phyloP scores from a whole-genome alignment of 1,284 basidiomycete species.

The Trametes pubescens region DNA sequence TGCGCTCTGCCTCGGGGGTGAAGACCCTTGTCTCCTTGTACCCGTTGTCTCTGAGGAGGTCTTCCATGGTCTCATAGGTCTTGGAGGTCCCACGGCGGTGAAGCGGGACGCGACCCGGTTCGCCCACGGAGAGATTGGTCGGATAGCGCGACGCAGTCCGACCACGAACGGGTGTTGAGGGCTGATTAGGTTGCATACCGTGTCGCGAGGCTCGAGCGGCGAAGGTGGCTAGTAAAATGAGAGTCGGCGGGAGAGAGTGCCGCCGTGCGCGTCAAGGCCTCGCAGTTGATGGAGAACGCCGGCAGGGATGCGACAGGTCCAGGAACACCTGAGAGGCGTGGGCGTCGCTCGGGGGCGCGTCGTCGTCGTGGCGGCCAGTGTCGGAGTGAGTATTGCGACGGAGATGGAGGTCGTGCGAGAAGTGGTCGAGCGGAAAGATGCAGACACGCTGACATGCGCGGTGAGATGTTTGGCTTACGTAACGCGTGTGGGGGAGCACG shows the following conservation, averaged over 20 bases:
- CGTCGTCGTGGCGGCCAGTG: slow-evolving; percentile 9
- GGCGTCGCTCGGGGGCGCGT: slow-evolving; percentile 4
- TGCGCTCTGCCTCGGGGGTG: slow-evolving; percentile 80
- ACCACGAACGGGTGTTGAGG: slow-evolving; percentile 42
- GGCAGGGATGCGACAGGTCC: slow-evolving; percentile 8
- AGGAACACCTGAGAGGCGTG: slow-evolving; percentile 4
- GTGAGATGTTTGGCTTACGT: slow-evolving; percentile 21
- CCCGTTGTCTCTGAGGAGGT: slow-evolving; percentile 83
- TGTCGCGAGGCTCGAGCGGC: not conserved
- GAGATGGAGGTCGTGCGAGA: slow-evolving; percentile 11
- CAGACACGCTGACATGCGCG: slow-evolving; percentile 20
- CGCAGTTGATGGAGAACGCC: slow-evolving; percentile 12
- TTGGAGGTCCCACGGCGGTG: slow-evolving; percentile 79
- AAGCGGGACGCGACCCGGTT: slow-evolving; percentile 64
- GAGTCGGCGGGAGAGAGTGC: slow-evolving; percentile 7
- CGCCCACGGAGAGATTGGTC: slow-evolving; percentile 50
- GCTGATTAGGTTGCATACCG: slow-evolving; percentile 25
- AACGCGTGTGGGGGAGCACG: slow-evolving; percentile 21
- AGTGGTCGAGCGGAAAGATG: slow-evolving; percentile 21
- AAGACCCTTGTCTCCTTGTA: slow-evolving; percentile 91
- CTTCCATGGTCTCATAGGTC: slow-evolving; percentile 83
- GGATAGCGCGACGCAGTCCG: slow-evolving; percentile 56
- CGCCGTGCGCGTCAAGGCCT: slow-evolving; percentile 12
- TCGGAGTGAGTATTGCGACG: not conserved
- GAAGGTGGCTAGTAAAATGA: slow-evolving; percentile 2